A percentile compares a stretch with the other conserved stretches of the same genome.
phyloP scores from a whole-genome alignment of 202 grass and related monocot species.

The Digitaria exilis region DNA sequence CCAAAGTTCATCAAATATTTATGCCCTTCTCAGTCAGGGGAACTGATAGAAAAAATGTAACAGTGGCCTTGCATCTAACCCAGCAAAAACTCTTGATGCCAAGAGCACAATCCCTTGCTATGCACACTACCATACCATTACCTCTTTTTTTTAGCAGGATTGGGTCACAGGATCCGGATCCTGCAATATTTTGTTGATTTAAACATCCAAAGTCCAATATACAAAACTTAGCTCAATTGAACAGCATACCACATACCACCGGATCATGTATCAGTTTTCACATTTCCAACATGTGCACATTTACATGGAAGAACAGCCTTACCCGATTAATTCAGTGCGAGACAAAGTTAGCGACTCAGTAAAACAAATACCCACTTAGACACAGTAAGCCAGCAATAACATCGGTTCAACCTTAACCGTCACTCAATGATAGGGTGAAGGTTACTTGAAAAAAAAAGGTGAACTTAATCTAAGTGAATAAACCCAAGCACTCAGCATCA shows the following conservation, averaged over 20 bases:
- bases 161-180: background rate
- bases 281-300: background rate
- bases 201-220: slow-evolving; percentile 4
- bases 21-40: background rate
- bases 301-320: background rate
- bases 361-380: background rate
- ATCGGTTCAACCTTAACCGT: background rate
- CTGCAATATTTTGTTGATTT: background rate
- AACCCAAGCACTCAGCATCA: too few species aligned
- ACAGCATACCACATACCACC: background rate
- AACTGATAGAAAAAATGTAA: background rate
- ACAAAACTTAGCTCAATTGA: background rate
- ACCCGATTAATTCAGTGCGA: background rate
- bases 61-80: background rate
- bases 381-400: slow-evolving; percentile 1
- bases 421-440: background rate
- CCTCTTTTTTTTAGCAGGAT: background rate
- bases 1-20: background rate
- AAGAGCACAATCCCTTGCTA: background rate
- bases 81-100: background rate
- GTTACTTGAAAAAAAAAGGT: too few species aligned
- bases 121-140: too few species aligned
- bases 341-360: background rate
- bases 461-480: too few species aligned
- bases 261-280: background rate